Conservation (phyloP, 768 basidiomycete species). For the Tulasnella sp. region DNA sequence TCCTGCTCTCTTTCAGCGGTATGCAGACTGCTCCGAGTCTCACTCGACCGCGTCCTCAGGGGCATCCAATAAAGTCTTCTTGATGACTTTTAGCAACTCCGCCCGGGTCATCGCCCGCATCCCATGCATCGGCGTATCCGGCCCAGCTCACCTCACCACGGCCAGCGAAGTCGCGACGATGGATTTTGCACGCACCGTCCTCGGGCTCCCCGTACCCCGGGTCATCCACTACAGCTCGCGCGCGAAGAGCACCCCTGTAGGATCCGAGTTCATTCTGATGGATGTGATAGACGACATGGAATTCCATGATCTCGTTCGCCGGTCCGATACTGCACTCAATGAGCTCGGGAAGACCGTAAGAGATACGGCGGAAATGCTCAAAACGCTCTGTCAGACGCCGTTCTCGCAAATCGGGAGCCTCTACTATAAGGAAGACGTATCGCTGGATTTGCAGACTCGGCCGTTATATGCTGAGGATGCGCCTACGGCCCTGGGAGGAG, state of each 20-base stretch:
- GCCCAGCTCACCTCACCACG: constrained; percentile 31
- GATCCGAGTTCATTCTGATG: constrained; percentile 38
- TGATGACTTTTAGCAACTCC: constrained; percentile 30
- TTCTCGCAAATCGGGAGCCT: constrained; percentile 30
- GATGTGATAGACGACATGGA: constrained; percentile 24
- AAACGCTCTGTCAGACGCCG: constrained; percentile 17
- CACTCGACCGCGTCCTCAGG: constrained; percentile 21
- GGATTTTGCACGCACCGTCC: constrained; percentile 30
- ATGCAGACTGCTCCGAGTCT: not conserved
- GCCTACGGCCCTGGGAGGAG: constrained; percentile 17
- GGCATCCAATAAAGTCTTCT: constrained; percentile 33
- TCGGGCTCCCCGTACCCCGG: constrained; percentile 33
- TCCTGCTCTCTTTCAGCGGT: not conserved
- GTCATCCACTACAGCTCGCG: constrained; percentile 32
- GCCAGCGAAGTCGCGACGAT: constrained; percentile 41
- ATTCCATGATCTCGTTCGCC: too few species aligned
- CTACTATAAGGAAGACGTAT: constrained; percentile 28
- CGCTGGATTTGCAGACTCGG: not conserved
- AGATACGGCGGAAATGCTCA: constrained; percentile 20
- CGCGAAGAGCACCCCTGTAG: constrained; percentile 26
- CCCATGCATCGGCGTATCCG: constrained; percentile 29
- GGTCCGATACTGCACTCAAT: too few species aligned
- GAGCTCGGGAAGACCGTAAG: not conserved
- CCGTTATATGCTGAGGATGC: constrained; percentile 17
- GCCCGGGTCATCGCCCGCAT: constrained; percentile 34